Conservation (phyloP, 306 rosid species). For the Quercus rubra region DNA sequence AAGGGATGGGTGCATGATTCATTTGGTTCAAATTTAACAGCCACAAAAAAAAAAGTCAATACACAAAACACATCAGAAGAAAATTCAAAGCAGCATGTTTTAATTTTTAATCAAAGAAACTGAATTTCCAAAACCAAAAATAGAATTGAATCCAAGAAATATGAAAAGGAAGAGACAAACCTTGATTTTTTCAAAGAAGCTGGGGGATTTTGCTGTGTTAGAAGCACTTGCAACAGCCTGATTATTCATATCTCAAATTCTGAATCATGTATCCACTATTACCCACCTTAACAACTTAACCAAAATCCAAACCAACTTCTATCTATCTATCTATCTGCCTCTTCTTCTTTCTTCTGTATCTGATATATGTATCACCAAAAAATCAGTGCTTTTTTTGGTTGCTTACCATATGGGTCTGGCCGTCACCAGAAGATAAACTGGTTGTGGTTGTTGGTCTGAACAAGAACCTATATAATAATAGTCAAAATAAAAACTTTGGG, state of each 20-base stretch:
- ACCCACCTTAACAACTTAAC: neutral
- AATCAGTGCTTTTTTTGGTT: neutral
- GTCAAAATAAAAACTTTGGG: too few species aligned
- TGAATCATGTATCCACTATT: neutral
- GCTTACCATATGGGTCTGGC: slow-evolving; percentile 5
- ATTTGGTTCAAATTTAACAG: neutral
- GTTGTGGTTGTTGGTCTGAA: neutral
- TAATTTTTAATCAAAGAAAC: neutral
- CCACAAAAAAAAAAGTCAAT: neutral
- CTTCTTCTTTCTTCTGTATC: neutral
- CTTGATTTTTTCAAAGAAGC: slow-evolving; percentile 1
- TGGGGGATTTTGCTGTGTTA: neutral
- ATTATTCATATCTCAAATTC: slow-evolving; percentile 6
- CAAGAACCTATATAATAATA: neutral
- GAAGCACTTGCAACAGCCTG: slow-evolving; percentile 1
- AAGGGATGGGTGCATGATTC: neutral
- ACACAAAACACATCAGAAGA: neutral
- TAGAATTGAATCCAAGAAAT: neutral
- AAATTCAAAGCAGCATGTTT: neutral
- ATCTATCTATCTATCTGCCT: neutral
- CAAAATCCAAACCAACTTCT: neutral
- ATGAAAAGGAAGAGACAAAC: neutral
- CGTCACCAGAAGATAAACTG: neutral
- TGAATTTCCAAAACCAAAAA: neutral
- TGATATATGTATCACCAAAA: neutral